Evolutionary conservation across 2,329 filamentous ascomycete genomes (phyloP), one percentile per base, ranked within the genome.

Genomic region (Xylariales sp.): DNA sequence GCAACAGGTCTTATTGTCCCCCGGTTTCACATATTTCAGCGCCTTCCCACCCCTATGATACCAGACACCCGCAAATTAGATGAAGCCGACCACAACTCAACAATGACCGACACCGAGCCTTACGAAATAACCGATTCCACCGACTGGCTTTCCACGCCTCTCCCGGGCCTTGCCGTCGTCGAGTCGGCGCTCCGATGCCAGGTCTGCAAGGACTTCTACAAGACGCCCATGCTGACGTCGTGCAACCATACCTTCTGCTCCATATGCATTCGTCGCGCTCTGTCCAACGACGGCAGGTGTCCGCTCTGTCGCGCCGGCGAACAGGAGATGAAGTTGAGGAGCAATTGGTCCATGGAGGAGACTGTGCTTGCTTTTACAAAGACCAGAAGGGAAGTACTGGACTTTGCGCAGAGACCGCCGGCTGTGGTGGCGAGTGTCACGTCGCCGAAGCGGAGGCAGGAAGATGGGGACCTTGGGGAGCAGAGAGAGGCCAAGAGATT

Each of bases 241-340:
- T 98, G 93, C 67, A 86, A 81, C 40, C 93, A 98, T 61, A 97
- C 93, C 0, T 98, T 98, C 59, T 98, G 93, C 71, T 96, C 91
- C 5, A 69, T 95, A 40, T 98, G 93, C 62, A 97, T 98, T 60
- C 85, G 93, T 21, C 77, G 90, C 48, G 88, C 86, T 46, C 74
- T 98, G 1, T 83, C 84, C 2, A 76, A 78, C 22, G 89, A 96
- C 51, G 86, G 88, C 7, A 89, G 86, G 63, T 98, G 93, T 54
- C 93, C 93, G 0, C 72, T 88, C 1, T 98, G 93, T 64, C 82
- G 88, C 38, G 70, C 78, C 5, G 64, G 71, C 1, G 88, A 95
- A 51, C 89, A 96, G 60, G 88, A 91, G 59, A 76, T 88, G 46
- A 93, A 88, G 60, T 60, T 98, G 51, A 76, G 89, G 44, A 83